These are phyloP conservation scores for Isabelozyma rhagii DNA, from an alignment of 805 yeast genomes.

Conservation along the genomic window DNA sequence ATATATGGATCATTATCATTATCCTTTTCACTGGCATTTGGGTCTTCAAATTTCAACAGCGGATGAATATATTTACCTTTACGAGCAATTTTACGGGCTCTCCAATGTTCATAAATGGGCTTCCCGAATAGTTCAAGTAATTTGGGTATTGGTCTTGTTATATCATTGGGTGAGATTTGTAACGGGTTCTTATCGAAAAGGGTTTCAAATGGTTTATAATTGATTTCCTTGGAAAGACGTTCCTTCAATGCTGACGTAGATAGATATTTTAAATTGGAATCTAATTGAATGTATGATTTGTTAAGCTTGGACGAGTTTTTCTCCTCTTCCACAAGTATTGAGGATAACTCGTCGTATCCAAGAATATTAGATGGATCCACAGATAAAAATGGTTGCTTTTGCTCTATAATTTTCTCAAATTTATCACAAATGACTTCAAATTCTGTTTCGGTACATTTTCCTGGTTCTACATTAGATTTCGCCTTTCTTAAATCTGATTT, in stretches of 20 bases:
- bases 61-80: conserved; percentile 74
- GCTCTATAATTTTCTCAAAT: conserved; percentile 70
- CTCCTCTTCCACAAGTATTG: conserved; percentile 39
- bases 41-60: conserved; percentile 77
- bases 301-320: conserved; percentile 20
- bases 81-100: conserved; percentile 62
- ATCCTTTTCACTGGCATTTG: conserved; percentile 71
- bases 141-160: conserved; percentile 43
- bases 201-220: conserved; percentile 56
- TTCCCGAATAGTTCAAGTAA: conserved; percentile 61
- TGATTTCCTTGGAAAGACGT: conserved; percentile 52
- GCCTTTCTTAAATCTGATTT: conserved; percentile 5
- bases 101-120: conserved; percentile 79
- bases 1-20: conserved; percentile 88
- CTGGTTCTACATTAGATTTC: conserved; percentile 11
- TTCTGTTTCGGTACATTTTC: conserved; percentile 69
- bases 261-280: conserved; percentile 32
- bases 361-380: conserved; percentile 82
- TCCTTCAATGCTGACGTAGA: conserved; percentile 59
- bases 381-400: conserved; percentile 82
- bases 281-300: conserved; percentile 25
- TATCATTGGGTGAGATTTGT: conserved; percentile 8
- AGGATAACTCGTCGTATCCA: conserved; percentile 63
- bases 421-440: conserved; percentile 75
- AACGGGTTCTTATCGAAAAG: conserved; percentile 48